Evolutionary conservation across 441 rosid species (phyloP).

Genomic region (Sinapis alba): DNA sequence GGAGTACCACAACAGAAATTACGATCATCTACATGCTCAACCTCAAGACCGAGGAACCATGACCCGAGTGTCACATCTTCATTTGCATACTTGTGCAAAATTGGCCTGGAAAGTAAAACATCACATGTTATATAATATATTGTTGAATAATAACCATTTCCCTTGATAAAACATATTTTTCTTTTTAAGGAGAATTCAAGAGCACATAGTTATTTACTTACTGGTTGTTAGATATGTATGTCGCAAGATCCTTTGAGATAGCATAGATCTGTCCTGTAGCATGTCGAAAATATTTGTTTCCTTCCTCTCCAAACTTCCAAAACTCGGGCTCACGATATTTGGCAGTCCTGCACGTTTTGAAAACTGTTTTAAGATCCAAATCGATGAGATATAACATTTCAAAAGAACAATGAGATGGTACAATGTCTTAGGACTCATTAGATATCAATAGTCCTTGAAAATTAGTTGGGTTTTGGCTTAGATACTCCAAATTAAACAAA

Average conservation of each 20-base stretch:
- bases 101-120: slow-evolving; percentile 53
- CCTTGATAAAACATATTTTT: neutral
- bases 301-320: slow-evolving; percentile 98
- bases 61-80: slow-evolving; percentile 95
- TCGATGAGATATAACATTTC: neutral
- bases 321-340: slow-evolving; percentile 93
- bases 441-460: neutral
- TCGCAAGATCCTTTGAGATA: slow-evolving; percentile 86
- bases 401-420: neutral
- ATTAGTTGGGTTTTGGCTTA: neutral
- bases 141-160: slow-evolving; percentile 3
- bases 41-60: slow-evolving; percentile 94
- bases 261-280: slow-evolving; percentile 98
- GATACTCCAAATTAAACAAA: neutral
- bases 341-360: slow-evolving; percentile 52
- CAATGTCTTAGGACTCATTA: neutral
- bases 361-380: neutral
- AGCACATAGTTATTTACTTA: slow-evolving; percentile 41
- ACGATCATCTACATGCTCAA: slow-evolving; percentile 82
- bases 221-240: slow-evolving; percentile 81
- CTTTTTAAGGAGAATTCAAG: neutral
- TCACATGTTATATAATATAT: neutral
- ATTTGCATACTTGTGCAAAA: slow-evolving; percentile 88
- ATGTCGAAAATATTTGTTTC: slow-evolving; percentile 91
- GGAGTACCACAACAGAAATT: slow-evolving; percentile 90